Base-by-base conservation (phyloP, 108 stramenopile genomes). In the Stephanodiscus minutulus region DNA sequence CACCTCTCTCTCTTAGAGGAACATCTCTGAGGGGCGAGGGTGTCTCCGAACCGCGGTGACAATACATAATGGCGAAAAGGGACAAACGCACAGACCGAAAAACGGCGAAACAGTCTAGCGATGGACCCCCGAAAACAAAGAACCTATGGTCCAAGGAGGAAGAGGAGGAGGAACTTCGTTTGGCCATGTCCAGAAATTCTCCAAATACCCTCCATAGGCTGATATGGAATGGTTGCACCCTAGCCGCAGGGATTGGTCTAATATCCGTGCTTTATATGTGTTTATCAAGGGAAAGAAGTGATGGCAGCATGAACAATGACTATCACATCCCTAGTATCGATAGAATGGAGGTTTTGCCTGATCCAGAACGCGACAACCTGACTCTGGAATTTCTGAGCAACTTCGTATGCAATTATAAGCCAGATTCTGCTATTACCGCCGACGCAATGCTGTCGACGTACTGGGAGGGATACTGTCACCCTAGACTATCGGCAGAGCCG, bases 361-460 rank as follows among this genome's bases (percentile, higher is more conserved):
- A 71, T 28, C 50, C 46, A 28, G 70, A 29, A 21, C 46, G 33
- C 46, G 33, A 21, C 35, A 48, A 61, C 25, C 17, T 44, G 25
- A 61, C 68, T 27, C 62, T 56, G 64, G 64, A 74, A 11, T 81
- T 81, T 61, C 64, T 81, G 9, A 69, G 60, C 41, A 71, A 53
- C 28, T 81, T 81, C 66, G 80, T 81, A 6, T 81, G 80, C 68
- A 63, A 74, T n/a, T 70, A 81, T 47, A 43, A 70, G 29, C 73
- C 65, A 64, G 64, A 49, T 7, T 25, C 24, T 15, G 22, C 59
- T 44, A 62, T 17, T 10, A 44, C 44, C 5, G 44, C 22, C 44
- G 47, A 3, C 18, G 25, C 15, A 5, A 47, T 9, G 9, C 4
- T 24, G 12, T 28, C 43, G 31, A 27, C 64, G 1, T 63, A 74